phyloP scores from a whole-genome alignment of 768 basidiomycete genomes.

The Tremella mesenterica region DNA sequence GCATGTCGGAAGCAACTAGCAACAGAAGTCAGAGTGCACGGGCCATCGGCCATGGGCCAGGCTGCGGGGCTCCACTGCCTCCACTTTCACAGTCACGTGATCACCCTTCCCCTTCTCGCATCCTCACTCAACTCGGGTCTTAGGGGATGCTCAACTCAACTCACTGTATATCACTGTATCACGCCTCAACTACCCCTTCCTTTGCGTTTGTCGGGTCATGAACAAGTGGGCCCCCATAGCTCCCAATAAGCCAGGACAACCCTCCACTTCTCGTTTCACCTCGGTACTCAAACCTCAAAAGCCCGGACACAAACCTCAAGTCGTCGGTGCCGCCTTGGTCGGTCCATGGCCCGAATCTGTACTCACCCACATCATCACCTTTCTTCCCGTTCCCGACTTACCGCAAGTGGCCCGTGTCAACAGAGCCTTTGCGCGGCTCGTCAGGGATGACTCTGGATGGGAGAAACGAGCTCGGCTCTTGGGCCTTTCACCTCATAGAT shows the following conservation, averaged over 20 bases:
- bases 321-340: constrained; percentile 15
- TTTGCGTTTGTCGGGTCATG: background rate
- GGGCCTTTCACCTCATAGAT: constrained; percentile 8
- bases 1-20: no score
- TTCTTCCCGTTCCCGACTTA: constrained; percentile 71
- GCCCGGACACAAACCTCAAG: constrained; percentile 10
- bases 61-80: no score
- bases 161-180: no score
- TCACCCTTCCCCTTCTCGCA: background rate
- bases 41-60: no score
- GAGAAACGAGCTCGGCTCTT: constrained; percentile 61
- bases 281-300: constrained; percentile 41
- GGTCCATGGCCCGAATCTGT: constrained; percentile 72
- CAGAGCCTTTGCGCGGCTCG: constrained; percentile 57
- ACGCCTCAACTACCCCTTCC: no score
- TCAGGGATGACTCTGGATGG: constrained; percentile 71
- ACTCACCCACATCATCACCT: constrained; percentile 62
- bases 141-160: background rate
- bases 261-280: constrained; percentile 39
- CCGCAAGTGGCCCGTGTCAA: constrained; percentile 63
- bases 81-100: background rate
- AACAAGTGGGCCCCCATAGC: constrained; percentile 78
- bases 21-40: no score
- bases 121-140: background rate
- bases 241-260: constrained; percentile 45